Conservation (phyloP, 345 rosid genomes). For the Eucalyptus melliodora region DNA sequence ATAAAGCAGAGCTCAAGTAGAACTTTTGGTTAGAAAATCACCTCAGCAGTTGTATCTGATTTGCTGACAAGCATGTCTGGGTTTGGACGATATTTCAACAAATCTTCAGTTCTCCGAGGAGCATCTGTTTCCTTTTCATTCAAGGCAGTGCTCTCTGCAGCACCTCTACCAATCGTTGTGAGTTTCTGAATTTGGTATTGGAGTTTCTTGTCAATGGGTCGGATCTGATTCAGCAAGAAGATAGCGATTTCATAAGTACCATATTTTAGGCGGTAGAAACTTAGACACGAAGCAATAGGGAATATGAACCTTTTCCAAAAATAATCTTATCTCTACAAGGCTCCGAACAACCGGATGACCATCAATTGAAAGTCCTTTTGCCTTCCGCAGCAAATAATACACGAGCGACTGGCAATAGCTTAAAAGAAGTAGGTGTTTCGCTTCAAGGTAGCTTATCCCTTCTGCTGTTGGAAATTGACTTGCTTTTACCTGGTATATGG, state of each 20-base stretch:
- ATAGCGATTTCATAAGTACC: neutral
- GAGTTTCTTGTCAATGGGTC: constrained; percentile 82
- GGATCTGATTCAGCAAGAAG: constrained; percentile 32
- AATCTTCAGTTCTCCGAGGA: constrained; percentile 43
- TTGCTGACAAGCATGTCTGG: constrained; percentile 65
- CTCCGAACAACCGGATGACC: constrained; percentile 69
- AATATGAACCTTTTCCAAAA: constrained; percentile 69
- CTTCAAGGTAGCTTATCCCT: constrained; percentile 90
- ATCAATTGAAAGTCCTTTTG: constrained; percentile 66
- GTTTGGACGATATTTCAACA: constrained; percentile 64
- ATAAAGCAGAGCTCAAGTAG: neutral
- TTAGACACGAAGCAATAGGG: neutral
- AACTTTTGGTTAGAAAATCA: neutral
- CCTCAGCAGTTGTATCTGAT: constrained; percentile 16
- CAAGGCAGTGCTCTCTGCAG: constrained; percentile 7
- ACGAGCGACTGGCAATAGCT: constrained; percentile 80
- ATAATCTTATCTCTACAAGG: constrained; percentile 81
- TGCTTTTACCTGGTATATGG: constrained; percentile 51
- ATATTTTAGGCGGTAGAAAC: neutral
- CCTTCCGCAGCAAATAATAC: constrained; percentile 71
- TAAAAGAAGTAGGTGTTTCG: constrained; percentile 72
- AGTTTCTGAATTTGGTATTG: constrained; percentile 92
- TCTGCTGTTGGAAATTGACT: constrained; percentile 52
- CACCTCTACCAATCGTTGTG: constrained; percentile 20
- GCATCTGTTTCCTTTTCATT: constrained; percentile 20